These are phyloP conservation scores for Pelargonium cotyledonis DNA, from an alignment of 441 rosid species.

Conservation along the genomic window DNA sequence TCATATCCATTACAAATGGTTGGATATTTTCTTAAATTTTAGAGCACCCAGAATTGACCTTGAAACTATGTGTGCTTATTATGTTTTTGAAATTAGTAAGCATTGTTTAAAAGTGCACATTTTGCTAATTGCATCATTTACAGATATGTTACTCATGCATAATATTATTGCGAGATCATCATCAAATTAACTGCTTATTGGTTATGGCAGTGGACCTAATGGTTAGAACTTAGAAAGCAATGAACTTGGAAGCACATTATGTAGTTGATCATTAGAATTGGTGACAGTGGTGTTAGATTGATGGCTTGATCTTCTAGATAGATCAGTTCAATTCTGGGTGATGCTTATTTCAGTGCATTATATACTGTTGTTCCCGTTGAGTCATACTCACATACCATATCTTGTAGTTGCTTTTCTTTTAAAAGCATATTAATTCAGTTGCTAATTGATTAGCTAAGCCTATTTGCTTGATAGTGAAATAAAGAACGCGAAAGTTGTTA, in stretches of 20 bases:
- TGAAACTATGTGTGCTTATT: neutral
- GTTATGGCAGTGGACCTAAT: neutral
- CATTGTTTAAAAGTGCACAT: neutral
- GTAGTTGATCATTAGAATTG: neutral
- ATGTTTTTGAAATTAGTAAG: neutral
- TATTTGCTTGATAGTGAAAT: neutral
- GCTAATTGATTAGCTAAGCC: neutral
- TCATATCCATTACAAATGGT: too few species aligned
- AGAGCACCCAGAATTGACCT: neutral
- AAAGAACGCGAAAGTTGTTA: too few species aligned
- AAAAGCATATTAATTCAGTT: neutral
- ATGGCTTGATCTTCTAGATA: too few species aligned
- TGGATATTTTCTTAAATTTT: neutral
- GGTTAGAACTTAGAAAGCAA: neutral
- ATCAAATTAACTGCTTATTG: neutral
- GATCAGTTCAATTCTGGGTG: too few species aligned
- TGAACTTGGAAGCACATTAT: neutral
- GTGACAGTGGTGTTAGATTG: neutral
- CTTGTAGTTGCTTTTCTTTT: neutral
- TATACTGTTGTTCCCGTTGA: too few species aligned
- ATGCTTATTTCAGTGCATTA: too few species aligned
- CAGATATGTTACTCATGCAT: too few species aligned
- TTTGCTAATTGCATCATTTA: neutral
- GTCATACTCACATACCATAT: too few species aligned
- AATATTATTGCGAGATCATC: neutral